phyloP scores from a whole-genome alignment of 2,329 filamentous ascomycete genomes.

The Alternaria arborescens region DNA sequence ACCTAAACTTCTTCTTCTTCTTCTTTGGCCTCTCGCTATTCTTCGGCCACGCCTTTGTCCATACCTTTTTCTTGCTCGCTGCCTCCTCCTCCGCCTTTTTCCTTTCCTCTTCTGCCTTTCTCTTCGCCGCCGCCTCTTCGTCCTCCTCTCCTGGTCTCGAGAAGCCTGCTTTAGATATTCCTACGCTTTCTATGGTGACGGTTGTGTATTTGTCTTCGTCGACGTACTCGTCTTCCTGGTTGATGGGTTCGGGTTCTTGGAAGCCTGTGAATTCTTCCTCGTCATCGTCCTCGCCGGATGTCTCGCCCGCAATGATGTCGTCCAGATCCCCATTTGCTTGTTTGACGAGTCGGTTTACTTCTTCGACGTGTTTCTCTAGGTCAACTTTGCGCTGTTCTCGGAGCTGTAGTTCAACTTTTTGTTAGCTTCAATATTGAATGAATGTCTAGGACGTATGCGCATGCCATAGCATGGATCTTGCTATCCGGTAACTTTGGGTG shows the following conservation, averaged over 20 bases:
- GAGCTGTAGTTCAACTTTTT: slow-evolving; percentile 63
- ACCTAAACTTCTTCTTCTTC: slow-evolving; percentile 91
- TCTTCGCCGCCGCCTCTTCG: slow-evolving; percentile 38
- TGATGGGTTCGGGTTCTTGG: slow-evolving; percentile 65
- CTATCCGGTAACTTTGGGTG: neutral
- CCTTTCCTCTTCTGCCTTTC: slow-evolving; percentile 24
- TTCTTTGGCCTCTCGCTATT: slow-evolving; percentile 65
- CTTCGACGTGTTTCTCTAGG: slow-evolving; percentile 80
- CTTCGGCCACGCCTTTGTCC: slow-evolving; percentile 64
- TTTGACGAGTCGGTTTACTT: slow-evolving; percentile 74
- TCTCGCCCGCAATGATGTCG: slow-evolving; percentile 48
- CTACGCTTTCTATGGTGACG: slow-evolving; percentile 90
- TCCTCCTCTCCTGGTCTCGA: slow-evolving; percentile 59
- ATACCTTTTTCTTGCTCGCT: slow-evolving; percentile 61
- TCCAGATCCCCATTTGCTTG: slow-evolving; percentile 61
- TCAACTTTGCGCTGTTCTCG: slow-evolving; percentile 83
- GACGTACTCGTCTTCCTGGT: slow-evolving; percentile 91
- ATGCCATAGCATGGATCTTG: neutral
- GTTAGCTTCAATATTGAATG: neutral
- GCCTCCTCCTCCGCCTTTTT: slow-evolving; percentile 48
- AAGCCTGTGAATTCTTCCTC: slow-evolving; percentile 50
- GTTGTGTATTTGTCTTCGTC: slow-evolving; percentile 97
- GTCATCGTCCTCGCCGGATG: slow-evolving; percentile 36
- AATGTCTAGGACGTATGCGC: neutral
- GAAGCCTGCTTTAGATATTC: slow-evolving; percentile 77